Base-by-base conservation (phyloP, 805 yeast species). In the Suhomyces emberorum region DNA sequence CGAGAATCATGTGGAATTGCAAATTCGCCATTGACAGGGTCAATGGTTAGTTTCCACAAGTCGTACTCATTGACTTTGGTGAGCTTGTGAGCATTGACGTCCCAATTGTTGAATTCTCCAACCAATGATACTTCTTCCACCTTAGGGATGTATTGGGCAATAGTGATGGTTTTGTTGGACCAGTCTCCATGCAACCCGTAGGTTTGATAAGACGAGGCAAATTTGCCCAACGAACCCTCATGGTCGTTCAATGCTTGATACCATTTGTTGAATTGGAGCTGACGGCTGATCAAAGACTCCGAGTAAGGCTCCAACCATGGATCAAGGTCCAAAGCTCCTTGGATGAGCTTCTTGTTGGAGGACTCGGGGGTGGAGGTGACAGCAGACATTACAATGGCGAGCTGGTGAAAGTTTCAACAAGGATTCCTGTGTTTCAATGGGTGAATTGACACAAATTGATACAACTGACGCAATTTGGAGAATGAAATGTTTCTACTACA, bases 61-160 rank as follows among this genome's bases (percentile, higher is more conserved):
- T 96, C 96, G 56, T 60, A 87, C 27, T 74, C 72, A 52, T 85
- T 83, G 19, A 41, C 55, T 49, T 68, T 76, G 4, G 43, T 43
- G 76, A 91, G 65, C 30, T 67, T 67, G 53, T 83, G 78, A 4
- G 70, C 43, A 4, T 61, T 61, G 24, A 75, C 69, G 47, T 79
- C 67, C 98, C 98, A 91, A 43, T 70, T 55, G 60, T 91, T 91
- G 72, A 93, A 91, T 34, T 91, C 98, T 11, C 98, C 98, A 38
- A 86, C 82, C n/a, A 91, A 57, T 36, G 79, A 73, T 2, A 93
- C 96, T 30, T 57, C 65, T 3, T 51, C 52, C 1, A 96, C 98
- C 52, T 87, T 83, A 4, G 98, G 98, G 1, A 95, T 88, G 80
- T 96, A 91, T 61, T 91, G 95, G 17, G 76, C 70, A 52, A 83